Percentiles rank a stretch among this genome's conserved stretches.
Conservation (phyloP, 805 yeast species). For the Groenewaldozyma salmanticensis region DNA sequence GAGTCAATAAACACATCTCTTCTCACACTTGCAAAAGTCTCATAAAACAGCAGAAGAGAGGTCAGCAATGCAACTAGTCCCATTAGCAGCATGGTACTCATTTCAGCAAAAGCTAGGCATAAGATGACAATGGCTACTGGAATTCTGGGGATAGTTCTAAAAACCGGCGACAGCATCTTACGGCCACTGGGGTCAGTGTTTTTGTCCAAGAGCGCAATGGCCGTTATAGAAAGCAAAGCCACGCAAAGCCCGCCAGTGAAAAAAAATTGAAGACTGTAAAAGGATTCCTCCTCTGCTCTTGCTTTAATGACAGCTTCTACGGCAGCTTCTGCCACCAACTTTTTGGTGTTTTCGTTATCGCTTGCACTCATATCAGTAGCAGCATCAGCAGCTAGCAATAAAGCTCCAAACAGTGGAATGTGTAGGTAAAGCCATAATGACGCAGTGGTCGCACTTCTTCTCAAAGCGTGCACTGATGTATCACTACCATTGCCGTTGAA, state of each 20-base stretch:
- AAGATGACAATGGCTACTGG: constrained; percentile 33
- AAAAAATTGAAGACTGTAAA: constrained; percentile 36
- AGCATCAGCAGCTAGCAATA: constrained; percentile 47
- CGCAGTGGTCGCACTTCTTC: constrained; percentile 40
- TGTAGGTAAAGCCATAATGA: constrained; percentile 38
- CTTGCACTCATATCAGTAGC: constrained; percentile 38
- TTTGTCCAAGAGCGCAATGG: constrained; percentile 37
- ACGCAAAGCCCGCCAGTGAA: constrained; percentile 47
- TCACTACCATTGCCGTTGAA: constrained; percentile 42
- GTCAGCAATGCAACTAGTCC: constrained; percentile 35
- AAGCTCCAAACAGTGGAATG: constrained; percentile 40
- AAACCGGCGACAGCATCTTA: constrained; percentile 25
- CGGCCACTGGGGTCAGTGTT: constrained; percentile 32
- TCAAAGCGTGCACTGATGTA: constrained; percentile 44
- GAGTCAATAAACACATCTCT: too few relatives aligned
- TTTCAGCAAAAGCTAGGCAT: constrained; percentile 36
- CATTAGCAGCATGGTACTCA: constrained; percentile 32
- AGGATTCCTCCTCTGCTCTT: constrained; percentile 25
- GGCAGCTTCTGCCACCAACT: constrained; percentile 7
- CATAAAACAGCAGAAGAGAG: constrained; percentile 30
- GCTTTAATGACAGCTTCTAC: constrained; percentile 1
- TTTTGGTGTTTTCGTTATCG: constrained; percentile 22
- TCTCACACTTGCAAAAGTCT: constrained; percentile 23
- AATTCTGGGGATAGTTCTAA: constrained; percentile 33
- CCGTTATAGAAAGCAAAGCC: constrained; percentile 31